Percentiles rank a stretch among this genome's conserved stretches.
These are phyloP conservation scores for Parachaetomium inaequale DNA, from an alignment of 495 filamentous ascomycete species.

Conservation along the genomic window DNA sequence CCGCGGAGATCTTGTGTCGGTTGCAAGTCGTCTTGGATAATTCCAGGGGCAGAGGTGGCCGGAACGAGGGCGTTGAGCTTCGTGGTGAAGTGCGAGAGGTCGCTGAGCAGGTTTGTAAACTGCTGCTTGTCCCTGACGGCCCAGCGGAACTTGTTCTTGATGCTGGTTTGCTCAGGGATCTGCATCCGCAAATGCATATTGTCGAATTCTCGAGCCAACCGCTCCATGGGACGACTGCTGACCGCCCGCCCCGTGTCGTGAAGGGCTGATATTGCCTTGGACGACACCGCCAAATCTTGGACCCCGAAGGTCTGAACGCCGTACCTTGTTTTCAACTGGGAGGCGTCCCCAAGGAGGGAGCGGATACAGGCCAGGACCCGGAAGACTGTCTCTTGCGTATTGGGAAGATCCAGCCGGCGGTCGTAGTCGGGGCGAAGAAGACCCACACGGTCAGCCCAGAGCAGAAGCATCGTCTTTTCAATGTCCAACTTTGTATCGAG, in stretches of 20 bases:
- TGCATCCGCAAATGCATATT: not conserved
- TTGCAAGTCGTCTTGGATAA: not conserved
- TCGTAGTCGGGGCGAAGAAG: not conserved
- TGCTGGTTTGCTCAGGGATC: not conserved
- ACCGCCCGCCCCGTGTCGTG: not conserved
- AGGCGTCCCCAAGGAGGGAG: not conserved
- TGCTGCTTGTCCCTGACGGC: not conserved
- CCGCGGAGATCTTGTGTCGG: not conserved
- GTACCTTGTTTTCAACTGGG: not conserved
- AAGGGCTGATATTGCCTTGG: too few relatives aligned
- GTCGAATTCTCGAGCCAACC: not conserved
- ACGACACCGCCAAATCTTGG: too few relatives aligned
- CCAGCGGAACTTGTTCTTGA: not conserved
- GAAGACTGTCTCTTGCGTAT: not conserved
- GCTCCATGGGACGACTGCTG: not conserved
- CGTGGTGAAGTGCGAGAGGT: not conserved
- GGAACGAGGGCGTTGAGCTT: not conserved
- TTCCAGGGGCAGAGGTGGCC: not conserved
- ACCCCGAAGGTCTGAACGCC: too few relatives aligned
- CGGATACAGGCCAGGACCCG: not conserved
- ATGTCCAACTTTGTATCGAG: not conserved
- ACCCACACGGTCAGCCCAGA: not conserved
- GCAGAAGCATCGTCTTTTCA: not conserved
- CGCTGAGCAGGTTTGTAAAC: not conserved
- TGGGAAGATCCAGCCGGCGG: not conserved